Evolutionary conservation across 495 filamentous ascomycete species (phyloP).

Genomic region (Penicillium mononematosum): DNA sequence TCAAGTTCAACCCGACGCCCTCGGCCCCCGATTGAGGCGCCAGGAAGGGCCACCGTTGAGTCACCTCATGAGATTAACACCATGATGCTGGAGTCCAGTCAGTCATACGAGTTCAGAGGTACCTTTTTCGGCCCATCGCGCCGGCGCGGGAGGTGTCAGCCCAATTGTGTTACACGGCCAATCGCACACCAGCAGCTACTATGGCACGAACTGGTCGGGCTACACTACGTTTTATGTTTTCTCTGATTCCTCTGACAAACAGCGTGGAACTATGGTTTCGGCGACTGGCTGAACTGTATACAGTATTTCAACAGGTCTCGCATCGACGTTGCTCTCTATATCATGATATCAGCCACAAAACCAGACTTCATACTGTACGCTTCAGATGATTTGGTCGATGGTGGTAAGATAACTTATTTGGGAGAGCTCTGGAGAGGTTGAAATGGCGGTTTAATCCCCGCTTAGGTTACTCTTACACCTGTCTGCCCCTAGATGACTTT

Average conservation of each 20-base stretch:
- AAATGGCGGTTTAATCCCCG: too few species aligned
- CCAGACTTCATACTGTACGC: conserved; percentile 8
- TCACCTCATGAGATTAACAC: conserved; percentile 14
- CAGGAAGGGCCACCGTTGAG: too few species aligned
- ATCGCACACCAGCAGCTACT: conserved; percentile 40
- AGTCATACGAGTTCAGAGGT: conserved; percentile 34
- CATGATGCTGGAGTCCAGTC: conserved; percentile 14
- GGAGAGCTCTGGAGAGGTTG: too few species aligned
- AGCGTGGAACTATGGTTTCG: conserved; percentile 44
- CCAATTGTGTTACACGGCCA: conserved; percentile 49
- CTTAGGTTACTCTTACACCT: too few species aligned
- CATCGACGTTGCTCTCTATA: conserved; percentile 45
- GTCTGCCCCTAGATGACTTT: too few species aligned
- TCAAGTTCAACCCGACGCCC: background rate
- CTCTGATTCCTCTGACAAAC: conserved; percentile 40
- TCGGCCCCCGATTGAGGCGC: too few species aligned
- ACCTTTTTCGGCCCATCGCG: conserved; percentile 30
- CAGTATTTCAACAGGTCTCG: conserved; percentile 40
- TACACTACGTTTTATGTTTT: conserved; percentile 49
- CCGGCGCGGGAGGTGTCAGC: conserved; percentile 44
- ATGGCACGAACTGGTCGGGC: conserved; percentile 48
- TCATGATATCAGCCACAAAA: conserved; percentile 24
- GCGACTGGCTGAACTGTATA: conserved; percentile 40
- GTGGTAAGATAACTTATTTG: too few species aligned
- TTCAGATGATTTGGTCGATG: too few species aligned